phyloP scores from a whole-genome alignment of 1,284 basidiomycete species.

The Tilletia horrida region DNA sequence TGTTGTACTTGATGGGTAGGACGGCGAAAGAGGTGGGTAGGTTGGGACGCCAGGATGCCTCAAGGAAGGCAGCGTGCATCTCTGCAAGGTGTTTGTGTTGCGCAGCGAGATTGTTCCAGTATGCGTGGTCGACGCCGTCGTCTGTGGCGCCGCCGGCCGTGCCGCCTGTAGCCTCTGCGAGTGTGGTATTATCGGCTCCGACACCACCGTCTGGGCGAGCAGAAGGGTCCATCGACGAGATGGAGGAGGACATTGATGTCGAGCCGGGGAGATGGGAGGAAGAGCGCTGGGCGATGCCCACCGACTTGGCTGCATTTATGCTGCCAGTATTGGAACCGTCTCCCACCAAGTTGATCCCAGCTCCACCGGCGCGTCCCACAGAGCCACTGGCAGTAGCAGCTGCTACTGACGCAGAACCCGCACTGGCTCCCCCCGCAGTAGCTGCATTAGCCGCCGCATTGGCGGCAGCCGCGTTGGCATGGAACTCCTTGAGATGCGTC shows the following conservation, averaged over 20 bases:
- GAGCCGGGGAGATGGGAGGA: neutral
- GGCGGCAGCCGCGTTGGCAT: constrained; percentile 55
- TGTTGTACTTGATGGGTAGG: constrained; percentile 89
- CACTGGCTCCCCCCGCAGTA: neutral
- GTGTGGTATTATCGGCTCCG: neutral
- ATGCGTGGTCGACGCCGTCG: constrained; percentile 29
- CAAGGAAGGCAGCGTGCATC: constrained; percentile 79
- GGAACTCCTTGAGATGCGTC: constrained; percentile 64
- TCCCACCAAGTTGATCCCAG: no score
- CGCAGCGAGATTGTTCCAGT: constrained; percentile 36
- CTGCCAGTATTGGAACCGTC: neutral
- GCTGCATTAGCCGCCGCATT: neutral
- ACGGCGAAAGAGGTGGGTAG: constrained; percentile 81
- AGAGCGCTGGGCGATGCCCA: constrained; percentile 25
- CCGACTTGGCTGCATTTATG: neutral
- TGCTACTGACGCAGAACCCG: neutral
- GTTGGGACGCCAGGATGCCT: constrained; percentile 77
- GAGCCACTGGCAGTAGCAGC: neutral
- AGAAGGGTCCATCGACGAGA: no score
- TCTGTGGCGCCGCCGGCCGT: neutral
- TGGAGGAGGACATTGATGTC: neutral
- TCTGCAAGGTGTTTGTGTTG: constrained; percentile 70
- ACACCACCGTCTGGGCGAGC: no score
- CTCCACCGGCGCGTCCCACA: no score
- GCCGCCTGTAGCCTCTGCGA: neutral